Conservation (phyloP, 2,329 filamentous ascomycete genomes). For the Acarospora socialis region DNA sequence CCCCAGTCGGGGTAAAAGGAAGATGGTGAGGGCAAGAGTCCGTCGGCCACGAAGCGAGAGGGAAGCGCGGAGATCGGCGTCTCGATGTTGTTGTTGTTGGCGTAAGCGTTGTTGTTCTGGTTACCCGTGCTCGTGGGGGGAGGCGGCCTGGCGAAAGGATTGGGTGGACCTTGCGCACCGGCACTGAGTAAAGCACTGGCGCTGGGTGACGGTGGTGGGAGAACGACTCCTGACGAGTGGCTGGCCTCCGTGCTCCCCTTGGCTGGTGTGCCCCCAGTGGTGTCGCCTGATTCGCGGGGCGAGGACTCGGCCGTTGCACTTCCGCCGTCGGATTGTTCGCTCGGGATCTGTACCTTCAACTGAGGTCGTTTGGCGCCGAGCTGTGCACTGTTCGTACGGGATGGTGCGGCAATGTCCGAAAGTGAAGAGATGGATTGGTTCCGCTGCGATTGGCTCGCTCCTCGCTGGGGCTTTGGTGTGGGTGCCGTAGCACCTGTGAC, state of each 20-base stretch:
- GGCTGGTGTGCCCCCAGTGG: conserved; percentile 44
- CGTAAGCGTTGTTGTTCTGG: conserved; percentile 29
- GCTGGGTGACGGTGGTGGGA: conserved; percentile 86
- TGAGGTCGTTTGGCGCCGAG: conserved; percentile 58
- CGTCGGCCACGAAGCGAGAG: conserved; percentile 76
- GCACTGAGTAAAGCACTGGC: conserved; percentile 75
- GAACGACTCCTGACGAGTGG: conserved; percentile 55
- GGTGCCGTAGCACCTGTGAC: conserved; percentile 43
- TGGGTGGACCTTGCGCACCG: conserved; percentile 81
- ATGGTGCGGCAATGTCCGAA: conserved; percentile 58
- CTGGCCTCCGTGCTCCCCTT: conserved; percentile 39
- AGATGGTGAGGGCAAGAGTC: conserved; percentile 77
- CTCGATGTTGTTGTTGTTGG: conserved; percentile 33
- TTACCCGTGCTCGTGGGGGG: conserved; percentile 41
- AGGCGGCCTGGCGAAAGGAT: conserved; percentile 81
- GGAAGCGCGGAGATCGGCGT: conserved; percentile 91
- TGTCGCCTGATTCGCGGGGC: conserved; percentile 46
- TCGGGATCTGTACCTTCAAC: conserved; percentile 88
- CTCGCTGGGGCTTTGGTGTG: conserved; percentile 36
- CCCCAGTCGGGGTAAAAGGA: conserved; percentile 90
- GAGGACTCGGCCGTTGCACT: conserved; percentile 59
- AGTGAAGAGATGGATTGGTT: conserved; percentile 46
- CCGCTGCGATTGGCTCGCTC: conserved; percentile 32
- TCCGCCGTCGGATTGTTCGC: conserved; percentile 69
- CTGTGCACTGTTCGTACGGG: conserved; percentile 63